A percentile compares a stretch with the other conserved stretches of the same genome.
Evolutionary conservation across 805 yeast genomes (phyloP).

Genomic region (Pichia membranifaciens): DNA sequence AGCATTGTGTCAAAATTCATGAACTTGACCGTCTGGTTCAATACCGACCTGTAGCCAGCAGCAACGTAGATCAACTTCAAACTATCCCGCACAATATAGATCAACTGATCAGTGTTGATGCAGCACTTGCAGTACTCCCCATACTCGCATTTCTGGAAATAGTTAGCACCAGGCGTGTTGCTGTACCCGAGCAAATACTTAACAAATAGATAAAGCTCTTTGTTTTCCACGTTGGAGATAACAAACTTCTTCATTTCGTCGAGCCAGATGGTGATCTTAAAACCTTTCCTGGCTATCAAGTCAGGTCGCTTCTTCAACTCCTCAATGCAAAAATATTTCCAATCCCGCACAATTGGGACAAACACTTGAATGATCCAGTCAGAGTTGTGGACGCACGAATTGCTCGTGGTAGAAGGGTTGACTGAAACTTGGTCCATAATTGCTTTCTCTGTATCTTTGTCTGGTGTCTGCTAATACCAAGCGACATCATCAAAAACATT

Average conservation of each 20-base stretch:
- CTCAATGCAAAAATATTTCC: constrained; percentile 1
- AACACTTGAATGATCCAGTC: constrained; percentile 2
- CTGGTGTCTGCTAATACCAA: no score
- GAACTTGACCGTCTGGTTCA: constrained; percentile 1
- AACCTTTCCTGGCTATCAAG: constrained; percentile 1
- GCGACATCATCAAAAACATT: no score
- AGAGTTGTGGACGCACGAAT: not conserved
- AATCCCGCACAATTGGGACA: constrained; percentile 1
- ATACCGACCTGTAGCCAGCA: not conserved
- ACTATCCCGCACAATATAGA: constrained; percentile 1
- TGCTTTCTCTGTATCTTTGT: no score
- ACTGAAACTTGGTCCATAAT: no score
- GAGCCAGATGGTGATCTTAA: constrained; percentile 2
- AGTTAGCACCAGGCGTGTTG: not conserved
- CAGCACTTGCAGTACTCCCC: constrained; percentile 5
- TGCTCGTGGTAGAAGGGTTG: no score
- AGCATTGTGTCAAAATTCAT: constrained; percentile 2
- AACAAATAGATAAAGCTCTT: not conserved
- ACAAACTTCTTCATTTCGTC: constrained; percentile 3
- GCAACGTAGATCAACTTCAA: constrained; percentile 1
- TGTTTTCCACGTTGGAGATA: not conserved
- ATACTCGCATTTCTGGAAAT: not conserved
- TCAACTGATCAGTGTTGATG: constrained; percentile 1
- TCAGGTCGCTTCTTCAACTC: constrained; percentile 2
- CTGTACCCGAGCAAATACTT: not conserved